A percentile compares a stretch with the other conserved stretches of the same genome.
phyloP scores from a whole-genome alignment of 2,329 filamentous ascomycete genomes.

The Xylariaceae sp. region DNA sequence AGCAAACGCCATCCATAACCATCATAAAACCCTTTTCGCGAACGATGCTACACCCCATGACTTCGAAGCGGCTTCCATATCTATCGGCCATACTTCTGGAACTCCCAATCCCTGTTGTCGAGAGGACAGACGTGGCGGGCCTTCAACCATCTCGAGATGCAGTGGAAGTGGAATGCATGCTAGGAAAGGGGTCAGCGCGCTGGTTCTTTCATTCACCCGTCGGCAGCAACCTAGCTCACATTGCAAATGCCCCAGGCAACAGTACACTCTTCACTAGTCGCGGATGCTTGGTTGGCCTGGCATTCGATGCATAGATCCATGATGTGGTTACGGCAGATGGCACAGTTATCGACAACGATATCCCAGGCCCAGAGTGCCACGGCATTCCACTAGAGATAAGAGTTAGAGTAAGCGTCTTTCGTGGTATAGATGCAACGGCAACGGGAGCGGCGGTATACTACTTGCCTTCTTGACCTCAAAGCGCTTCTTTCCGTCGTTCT shows the following conservation, averaged over 20 bases:
- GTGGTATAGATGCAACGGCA: not conserved
- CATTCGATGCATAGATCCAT: slow-evolving; percentile 99
- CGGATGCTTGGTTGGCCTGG: slow-evolving; percentile 96
- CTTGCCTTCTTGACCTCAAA: slow-evolving; percentile 98
- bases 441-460: not conserved
- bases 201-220: not conserved
- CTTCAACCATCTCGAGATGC: slow-evolving; percentile 98
- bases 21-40: not conserved
- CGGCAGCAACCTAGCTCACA: slow-evolving; percentile 50
- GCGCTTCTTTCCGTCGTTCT: slow-evolving; percentile 75
- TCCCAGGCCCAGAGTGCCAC: slow-evolving; percentile 99
- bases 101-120: slow-evolving; percentile 98
- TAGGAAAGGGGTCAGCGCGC: slow-evolving; percentile 42
- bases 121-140: slow-evolving; percentile 97
- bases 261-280: slow-evolving; percentile 95
- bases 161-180: slow-evolving; percentile 99
- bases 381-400: slow-evolving; percentile 75
- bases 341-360: slow-evolving; percentile 98
- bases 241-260: slow-evolving; percentile 99
- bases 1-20: not conserved
- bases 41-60: not conserved
- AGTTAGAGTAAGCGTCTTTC: slow-evolving; percentile 16
- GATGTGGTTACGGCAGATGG: slow-evolving; percentile 98
- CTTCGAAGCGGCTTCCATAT: not conserved
- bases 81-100: slow-evolving; percentile 90